These are phyloP conservation scores for Backusella luteola DNA, from an alignment of 192 early-diverging fungal species.

Conservation along the genomic window DNA sequence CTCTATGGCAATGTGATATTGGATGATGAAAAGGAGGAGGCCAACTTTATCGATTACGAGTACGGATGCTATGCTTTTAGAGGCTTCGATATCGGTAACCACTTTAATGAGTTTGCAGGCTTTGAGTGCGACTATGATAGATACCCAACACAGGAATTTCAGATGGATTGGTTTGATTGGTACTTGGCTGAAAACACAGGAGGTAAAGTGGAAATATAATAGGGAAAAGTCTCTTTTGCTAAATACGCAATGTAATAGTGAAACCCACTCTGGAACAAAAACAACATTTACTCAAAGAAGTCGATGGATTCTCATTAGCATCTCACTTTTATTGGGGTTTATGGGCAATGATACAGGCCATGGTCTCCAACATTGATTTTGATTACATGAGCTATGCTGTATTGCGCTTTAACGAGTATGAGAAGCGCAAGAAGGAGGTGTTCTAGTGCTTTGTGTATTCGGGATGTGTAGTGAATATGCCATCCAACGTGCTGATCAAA, in stretches of 20 bases:
- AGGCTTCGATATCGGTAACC: constrained; percentile 95
- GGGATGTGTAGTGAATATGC: constrained; percentile 45
- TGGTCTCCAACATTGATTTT: constrained; percentile 92
- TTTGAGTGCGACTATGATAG: constrained; percentile 93
- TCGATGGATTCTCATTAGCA: constrained; percentile 79
- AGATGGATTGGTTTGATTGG: constrained; percentile 71
- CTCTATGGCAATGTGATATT: constrained; percentile 90
- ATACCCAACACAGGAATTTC: constrained; percentile 72
- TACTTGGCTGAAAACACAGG: constrained; percentile 57
- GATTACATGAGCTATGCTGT: constrained; percentile 90
- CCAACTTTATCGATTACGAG: constrained; percentile 92
- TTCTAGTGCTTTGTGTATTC: constrained; percentile 16
- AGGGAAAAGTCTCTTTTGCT: background rate
- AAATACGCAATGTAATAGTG: background rate
- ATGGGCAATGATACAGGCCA: constrained; percentile 80
- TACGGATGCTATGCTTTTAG: constrained; percentile 83
- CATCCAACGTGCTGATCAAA: constrained; percentile 59
- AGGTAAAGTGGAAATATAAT: constrained; percentile 29
- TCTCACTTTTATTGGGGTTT: constrained; percentile 94
- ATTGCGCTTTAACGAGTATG: constrained; percentile 79
- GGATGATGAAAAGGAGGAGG: constrained; percentile 46
- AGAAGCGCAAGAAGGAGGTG: constrained; percentile 38
- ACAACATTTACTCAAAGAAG: constrained; percentile 69
- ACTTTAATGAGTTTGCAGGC: constrained; percentile 94
- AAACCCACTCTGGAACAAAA: constrained; percentile 48